Evolutionary conservation across 306 rosid species (phyloP), one percentile per base, ranked within the genome.

Genomic region (Pterocarpus macrocarpus): DNA sequence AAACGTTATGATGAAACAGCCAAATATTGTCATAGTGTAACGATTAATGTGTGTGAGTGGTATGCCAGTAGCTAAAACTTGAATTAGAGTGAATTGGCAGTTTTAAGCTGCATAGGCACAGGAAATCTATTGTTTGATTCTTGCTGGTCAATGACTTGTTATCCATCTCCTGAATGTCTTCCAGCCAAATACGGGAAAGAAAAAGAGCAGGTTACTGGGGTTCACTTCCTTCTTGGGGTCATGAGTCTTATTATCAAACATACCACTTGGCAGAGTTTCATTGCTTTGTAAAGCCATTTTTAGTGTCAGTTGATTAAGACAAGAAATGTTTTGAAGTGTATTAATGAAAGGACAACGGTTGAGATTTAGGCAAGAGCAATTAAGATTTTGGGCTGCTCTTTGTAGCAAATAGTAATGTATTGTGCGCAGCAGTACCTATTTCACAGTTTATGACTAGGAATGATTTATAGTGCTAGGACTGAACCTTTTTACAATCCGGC

Each of bases 121-220:
- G 45, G 13, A 43, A 74, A 16, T 61, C 30, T 32, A 64, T 64
- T 22, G 3, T 39, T 69, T 13, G n/a, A 4, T 44, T 69, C 63
- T 44, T 79, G 69, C 62, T 69, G 49, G 45, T 56, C 28, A 57
- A 55, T 53, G 74, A 53, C 55, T 52, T 43, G 7, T 13, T 77
- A 58, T 43, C 22, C 4, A 10, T 63, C 22, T 77, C 30, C 14
- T 35, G 44, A 32, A 50, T 36, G 50, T 11, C 10, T 38, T 22
- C 64, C 7, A 22, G 62, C 45, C 32, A 33, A 72, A 15, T 36
- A 49, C 64, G 52, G 52, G 65, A 35, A 63, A 49, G 38, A n/a
- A 30, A 62, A 35, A 2, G 5, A 45, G 59, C 28, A 22, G 28
- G 28, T 22, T 22, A 22, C 28, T 30, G 68, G 28, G 28, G 45